phyloP scores from a whole-genome alignment of 75 land plant genomes.

The Pinus taeda region DNA sequence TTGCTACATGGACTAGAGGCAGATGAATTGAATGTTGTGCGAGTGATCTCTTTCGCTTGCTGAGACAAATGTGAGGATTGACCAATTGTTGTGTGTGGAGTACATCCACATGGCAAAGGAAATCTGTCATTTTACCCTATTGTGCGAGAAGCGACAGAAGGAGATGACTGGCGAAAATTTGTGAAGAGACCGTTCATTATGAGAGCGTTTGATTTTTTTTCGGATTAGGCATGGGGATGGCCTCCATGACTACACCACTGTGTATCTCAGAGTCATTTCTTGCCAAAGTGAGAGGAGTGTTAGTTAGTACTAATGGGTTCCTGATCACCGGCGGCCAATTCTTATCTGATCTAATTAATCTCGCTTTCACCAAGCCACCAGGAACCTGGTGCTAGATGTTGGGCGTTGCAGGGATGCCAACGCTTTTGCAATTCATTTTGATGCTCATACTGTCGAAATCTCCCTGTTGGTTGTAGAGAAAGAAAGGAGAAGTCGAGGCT shows the following conservation, averaged over 20 bases:
- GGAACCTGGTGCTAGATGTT: constrained; percentile 84
- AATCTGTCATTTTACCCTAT: no score
- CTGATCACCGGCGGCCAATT: constrained; percentile 81
- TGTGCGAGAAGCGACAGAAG: no score
- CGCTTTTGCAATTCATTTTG: constrained; percentile 44
- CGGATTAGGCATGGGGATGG: no score
- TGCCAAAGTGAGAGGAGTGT: constrained; percentile 63
- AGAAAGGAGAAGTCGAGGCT: constrained; percentile 11
- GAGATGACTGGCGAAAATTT: no score
- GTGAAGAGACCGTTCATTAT: no score
- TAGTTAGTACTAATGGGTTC: constrained; percentile 78
- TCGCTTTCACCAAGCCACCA: constrained; percentile 65
- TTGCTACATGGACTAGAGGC: no score
- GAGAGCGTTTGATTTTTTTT: no score
- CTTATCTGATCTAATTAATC: constrained; percentile 64
- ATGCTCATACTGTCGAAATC: constrained; percentile 62
- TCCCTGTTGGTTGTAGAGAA: constrained; percentile 58
- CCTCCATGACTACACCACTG: constrained; percentile 88
- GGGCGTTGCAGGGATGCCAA: constrained; percentile 66
- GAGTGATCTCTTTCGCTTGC: no score
- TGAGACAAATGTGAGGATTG: no score
- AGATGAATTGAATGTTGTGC: no score
- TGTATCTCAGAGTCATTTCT: constrained; percentile 86
- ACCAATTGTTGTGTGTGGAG: no score
- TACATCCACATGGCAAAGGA: no score